Conservation (phyloP, 2,329 filamentous ascomycete genomes). For the Helotiales sp. region DNA sequence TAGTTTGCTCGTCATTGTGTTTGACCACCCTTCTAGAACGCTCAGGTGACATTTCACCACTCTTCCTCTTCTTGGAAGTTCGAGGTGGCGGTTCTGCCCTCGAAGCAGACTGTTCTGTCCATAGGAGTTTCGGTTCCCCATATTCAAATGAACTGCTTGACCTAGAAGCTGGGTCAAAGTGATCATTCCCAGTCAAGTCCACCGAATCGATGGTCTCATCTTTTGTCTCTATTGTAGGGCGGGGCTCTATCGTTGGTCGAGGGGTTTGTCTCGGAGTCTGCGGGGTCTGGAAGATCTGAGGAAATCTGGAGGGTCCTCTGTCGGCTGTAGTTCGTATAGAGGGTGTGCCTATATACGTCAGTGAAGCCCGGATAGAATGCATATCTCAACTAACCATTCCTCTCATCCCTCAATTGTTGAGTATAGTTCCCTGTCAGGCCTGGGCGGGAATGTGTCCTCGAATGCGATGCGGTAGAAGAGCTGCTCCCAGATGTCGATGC, state of each 20-base stretch:
- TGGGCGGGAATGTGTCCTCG: conserved; percentile 18
- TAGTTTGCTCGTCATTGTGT: conserved; percentile 5
- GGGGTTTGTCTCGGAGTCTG: conserved; percentile 36
- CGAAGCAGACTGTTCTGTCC: conserved; percentile 30
- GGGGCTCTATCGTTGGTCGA: conserved; percentile 15
- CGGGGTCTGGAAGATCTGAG: conserved; percentile 27
- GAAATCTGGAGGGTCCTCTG: conserved; percentile 13
- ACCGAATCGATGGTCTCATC: conserved; percentile 30
- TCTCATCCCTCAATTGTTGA: conserved; percentile 22
- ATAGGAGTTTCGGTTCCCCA: conserved; percentile 25
- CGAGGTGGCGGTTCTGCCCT: conserved; percentile 29
- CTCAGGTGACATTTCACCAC: conserved; percentile 30
- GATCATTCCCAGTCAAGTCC: conserved; percentile 34
- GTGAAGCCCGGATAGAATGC: background rate
- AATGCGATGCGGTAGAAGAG: conserved; percentile 21
- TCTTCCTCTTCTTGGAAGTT: conserved; percentile 35
- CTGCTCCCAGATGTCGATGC: conserved; percentile 26
- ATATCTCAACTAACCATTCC: conserved; percentile 17
- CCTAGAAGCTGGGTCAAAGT: conserved; percentile 13
- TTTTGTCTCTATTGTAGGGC: conserved; percentile 16
- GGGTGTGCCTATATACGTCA: conserved; percentile 27
- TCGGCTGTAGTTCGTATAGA: conserved; percentile 18
- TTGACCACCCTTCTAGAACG: conserved; percentile 6
- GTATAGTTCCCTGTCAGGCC: conserved; percentile 16
- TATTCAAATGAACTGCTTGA: conserved; percentile 29